Percentiles rank a stretch among this genome's conserved stretches.
phyloP scores from a whole-genome alignment of 805 yeast species.

The Priceomyces carsonii region DNA sequence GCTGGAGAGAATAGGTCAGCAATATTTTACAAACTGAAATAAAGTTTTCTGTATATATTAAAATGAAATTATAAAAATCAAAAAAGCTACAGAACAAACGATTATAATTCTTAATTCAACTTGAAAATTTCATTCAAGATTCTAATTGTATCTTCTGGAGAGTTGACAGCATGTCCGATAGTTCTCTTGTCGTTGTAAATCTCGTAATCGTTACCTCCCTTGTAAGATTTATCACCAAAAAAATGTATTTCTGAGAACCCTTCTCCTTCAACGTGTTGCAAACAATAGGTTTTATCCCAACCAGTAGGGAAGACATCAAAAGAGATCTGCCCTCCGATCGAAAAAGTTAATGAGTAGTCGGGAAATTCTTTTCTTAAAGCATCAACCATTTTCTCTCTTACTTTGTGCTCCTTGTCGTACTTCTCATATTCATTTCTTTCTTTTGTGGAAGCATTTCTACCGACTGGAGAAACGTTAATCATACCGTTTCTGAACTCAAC shows the following conservation, averaged over 20 bases:
- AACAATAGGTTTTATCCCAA: conserved; percentile 99
- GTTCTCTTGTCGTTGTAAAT: conserved; percentile 91
- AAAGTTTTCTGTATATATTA: conserved; percentile 1
- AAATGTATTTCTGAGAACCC: conserved; percentile 88
- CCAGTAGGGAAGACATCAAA: conserved; percentile 99
- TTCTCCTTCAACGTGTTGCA: conserved; percentile 86
- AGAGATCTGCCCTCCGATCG: conserved; percentile 99
- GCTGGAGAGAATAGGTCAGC: conserved; percentile 68
- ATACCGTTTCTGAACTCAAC: conserved; percentile 99
- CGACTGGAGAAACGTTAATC: conserved; percentile 97
- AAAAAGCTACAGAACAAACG: background rate
- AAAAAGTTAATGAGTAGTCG: conserved; percentile 85
- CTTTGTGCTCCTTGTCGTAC: conserved; percentile 74
- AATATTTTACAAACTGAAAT: conserved; percentile 51
- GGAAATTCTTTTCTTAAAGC: conserved; percentile 84
- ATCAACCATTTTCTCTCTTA: conserved; percentile 81
- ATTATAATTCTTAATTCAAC: conserved; percentile 28
- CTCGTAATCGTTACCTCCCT: conserved; percentile 99
- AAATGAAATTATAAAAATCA: background rate
- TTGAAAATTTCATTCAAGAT: conserved; percentile 82
- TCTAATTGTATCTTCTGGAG: conserved; percentile 85
- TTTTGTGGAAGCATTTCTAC: conserved; percentile 93
- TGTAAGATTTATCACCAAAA: conserved; percentile 96
- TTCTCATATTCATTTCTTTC: conserved; percentile 93
- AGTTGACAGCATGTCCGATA: conserved; percentile 88